Base-by-base conservation (phyloP, 2,329 filamentous ascomycete species). In the Xylariaceae sp. region DNA sequence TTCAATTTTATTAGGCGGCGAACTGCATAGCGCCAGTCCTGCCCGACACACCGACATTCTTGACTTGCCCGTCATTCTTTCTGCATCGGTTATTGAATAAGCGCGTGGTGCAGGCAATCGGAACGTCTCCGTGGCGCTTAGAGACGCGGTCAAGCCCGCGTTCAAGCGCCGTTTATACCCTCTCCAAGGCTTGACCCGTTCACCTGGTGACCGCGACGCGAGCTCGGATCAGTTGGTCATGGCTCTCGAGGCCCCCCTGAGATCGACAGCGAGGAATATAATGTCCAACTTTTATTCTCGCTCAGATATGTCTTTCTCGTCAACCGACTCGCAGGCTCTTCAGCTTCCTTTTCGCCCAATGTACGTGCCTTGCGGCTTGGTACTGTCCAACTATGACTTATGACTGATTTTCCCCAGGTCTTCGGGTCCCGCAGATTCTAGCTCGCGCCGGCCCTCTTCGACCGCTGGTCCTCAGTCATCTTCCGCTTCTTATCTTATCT, bases 241-340 rank as follows among this genome's bases (percentile, higher is more conserved):
- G 80, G 81, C 81, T 69, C 74, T 85, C 68, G 78, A 83, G 72
- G 82, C 77, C 66, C 83, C 83, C 57, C 69, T 87, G 64, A 75
- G 83, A 65, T 80, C 82, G 58, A 86, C 84, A 58, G 80, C 80
- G 56, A 80, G 78, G 67, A 80, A 74, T 70, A 71, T 80, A 62
- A 74, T 79, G 70, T 77, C 79, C 51, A 68, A 73, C 57, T 80
- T 81, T 62, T 79, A 79, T 54, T 72, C 75, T 47, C 76, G 76
- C 60, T 74, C 76, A 59, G 76, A 84, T 47, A 80, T 84, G 73
- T 78, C 80, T 49, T 64, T 78, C 53, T 75, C 76, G n/a, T 76
- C 79, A 9, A 74, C 78, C 46, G 79, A 82, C 51, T 76, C 76
- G 42, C 75, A 80, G 50, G 70, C 73, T 53, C 66, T 74, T 48